phyloP scores from a whole-genome alignment of 768 basidiomycete species.

The Lactarius hatsudake region DNA sequence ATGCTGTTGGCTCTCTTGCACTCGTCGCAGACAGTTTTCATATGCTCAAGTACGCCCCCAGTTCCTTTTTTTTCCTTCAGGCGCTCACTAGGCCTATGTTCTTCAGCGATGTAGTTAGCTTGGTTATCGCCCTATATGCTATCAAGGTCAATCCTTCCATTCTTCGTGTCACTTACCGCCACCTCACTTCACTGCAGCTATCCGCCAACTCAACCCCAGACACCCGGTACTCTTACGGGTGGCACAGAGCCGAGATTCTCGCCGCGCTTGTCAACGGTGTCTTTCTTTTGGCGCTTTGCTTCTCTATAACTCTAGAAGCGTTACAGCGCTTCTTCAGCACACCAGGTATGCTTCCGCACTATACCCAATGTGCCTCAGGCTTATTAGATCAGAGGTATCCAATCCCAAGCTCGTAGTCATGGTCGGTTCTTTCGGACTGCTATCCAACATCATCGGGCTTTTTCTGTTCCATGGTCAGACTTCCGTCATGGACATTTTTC shows the following conservation, averaged over 20 bases:
- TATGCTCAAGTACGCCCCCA: slow-evolving; percentile 84
- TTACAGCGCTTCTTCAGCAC: slow-evolving; percentile 84
- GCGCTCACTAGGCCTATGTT: slow-evolving; percentile 14
- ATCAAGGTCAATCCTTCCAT: slow-evolving; percentile 55
- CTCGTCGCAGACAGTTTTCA: slow-evolving; percentile 97
- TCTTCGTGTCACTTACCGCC: slow-evolving; percentile 16
- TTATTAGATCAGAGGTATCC: slow-evolving; percentile 62
- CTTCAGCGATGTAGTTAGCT: slow-evolving; percentile 90
- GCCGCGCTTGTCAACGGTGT: slow-evolving; percentile 96
- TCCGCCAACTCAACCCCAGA: slow-evolving; percentile 56
- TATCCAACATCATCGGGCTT: slow-evolving; percentile 89
- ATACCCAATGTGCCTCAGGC: background rate
- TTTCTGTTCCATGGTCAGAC: slow-evolving; percentile 90
- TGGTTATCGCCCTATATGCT: slow-evolving; percentile 93
- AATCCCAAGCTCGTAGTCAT: slow-evolving; percentile 86
- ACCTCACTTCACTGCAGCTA: slow-evolving; percentile 45
- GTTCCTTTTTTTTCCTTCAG: background rate
- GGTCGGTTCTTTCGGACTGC: slow-evolving; percentile 85
- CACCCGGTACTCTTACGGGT: slow-evolving; percentile 93
- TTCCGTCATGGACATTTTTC: slow-evolving; percentile 2
- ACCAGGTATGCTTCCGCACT: slow-evolving; percentile 51
- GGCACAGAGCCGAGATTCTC: slow-evolving; percentile 96
- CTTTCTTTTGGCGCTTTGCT: slow-evolving; percentile 93
- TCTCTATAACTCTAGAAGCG: slow-evolving; percentile 92
- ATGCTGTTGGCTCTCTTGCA: slow-evolving; percentile 93